Base-by-base conservation (phyloP, 2,329 filamentous ascomycete species). In the Aspergillus tanneri region DNA sequence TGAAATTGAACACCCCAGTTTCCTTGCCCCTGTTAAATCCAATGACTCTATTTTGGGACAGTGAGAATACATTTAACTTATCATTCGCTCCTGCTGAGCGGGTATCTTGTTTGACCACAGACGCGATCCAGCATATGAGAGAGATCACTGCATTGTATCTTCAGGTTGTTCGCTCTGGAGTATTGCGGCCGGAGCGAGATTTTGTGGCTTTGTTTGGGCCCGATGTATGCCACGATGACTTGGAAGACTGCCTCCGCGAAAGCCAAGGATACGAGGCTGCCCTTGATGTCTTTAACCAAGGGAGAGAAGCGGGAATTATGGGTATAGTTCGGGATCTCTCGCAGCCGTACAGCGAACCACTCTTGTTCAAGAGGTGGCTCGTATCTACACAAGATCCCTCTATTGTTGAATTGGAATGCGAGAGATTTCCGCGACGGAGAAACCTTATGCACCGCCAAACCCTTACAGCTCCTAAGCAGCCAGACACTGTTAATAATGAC, bases 121-220 rank as follows among this genome's bases (percentile, higher is more conserved):
- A 63, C 12, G 49, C 18, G n/a, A 68, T 67, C 7, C 34, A 58
- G 12, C 37, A 53, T 18, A 59, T 64, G 45, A 67, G 72, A 8
- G 65, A 74, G 2, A 56, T 50, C 12, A 68, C 64, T 0, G 52
- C 51, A 0, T 40, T 66, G 7, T 65, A 63, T 35, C 49, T 68
- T 2, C 58, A 63, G 28, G 60, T 61, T 1, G 57, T 56, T 0
- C 52, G 49, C 5, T 55, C 57, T 1, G 50, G 47, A 3, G 24
- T 23, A 32, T 4, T 36, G 41, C 2, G 28, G 14, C 9, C 12
- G 35, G 46, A 54, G 1, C 45, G 49, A 24, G 65, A 67, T 32
- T 68, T 54, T 41, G 52, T 65, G 10, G 48, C 54, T 3, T 57
- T 67, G 4, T 68, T 68, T 35, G 50, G 54, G 0, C 65, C 65